Percentiles rank a stretch among this genome's conserved stretches.
Evolutionary conservation across 2,329 filamentous ascomycete genomes (phyloP).

Genomic region (Fulvia fulva): DNA sequence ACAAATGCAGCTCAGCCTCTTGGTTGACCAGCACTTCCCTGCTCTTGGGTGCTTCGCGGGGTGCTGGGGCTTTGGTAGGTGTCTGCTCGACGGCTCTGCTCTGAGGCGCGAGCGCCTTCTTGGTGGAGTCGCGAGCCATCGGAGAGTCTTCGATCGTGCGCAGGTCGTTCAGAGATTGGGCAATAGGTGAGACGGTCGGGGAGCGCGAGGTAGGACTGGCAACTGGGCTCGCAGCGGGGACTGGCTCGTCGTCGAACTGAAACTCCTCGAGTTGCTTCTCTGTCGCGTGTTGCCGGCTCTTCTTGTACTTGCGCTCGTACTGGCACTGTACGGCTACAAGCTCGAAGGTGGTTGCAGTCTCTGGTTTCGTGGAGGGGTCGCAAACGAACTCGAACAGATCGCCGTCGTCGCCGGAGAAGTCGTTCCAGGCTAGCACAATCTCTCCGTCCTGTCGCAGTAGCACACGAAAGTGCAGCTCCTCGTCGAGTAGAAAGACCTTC

Average conservation of each 20-base stretch:
- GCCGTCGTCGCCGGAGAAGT: constrained; percentile 86
- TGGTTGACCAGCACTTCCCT: constrained; percentile 72
- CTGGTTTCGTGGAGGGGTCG: constrained; percentile 65
- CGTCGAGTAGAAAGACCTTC: constrained; percentile 94
- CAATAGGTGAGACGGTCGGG: constrained; percentile 31
- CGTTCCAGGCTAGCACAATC: constrained; percentile 88
- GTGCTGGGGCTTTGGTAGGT: constrained; percentile 58
- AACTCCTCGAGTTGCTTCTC: constrained; percentile 79
- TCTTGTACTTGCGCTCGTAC: constrained; percentile 93
- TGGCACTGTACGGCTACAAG: constrained; percentile 85
- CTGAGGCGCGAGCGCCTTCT: constrained; percentile 28
- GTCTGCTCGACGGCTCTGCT: constrained; percentile 37
- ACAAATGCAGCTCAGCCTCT: constrained; percentile 82
- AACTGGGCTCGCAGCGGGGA: constrained; percentile 57
- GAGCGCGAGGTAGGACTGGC: constrained; percentile 44
- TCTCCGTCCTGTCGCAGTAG: constrained; percentile 76
- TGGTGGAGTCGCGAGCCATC: constrained; percentile 29
- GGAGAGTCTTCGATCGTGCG: constrained; percentile 17
- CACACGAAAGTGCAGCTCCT: constrained; percentile 80
- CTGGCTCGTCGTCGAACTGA: constrained; percentile 64
- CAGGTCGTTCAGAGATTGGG: constrained; percentile 29
- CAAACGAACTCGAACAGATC: constrained; percentile 99
- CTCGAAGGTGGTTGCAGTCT: constrained; percentile 76
- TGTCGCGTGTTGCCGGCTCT: constrained; percentile 72
- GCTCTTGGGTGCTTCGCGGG: constrained; percentile 60